Conservation (phyloP, 768 basidiomycete species). For the Pholiota conissans region DNA sequence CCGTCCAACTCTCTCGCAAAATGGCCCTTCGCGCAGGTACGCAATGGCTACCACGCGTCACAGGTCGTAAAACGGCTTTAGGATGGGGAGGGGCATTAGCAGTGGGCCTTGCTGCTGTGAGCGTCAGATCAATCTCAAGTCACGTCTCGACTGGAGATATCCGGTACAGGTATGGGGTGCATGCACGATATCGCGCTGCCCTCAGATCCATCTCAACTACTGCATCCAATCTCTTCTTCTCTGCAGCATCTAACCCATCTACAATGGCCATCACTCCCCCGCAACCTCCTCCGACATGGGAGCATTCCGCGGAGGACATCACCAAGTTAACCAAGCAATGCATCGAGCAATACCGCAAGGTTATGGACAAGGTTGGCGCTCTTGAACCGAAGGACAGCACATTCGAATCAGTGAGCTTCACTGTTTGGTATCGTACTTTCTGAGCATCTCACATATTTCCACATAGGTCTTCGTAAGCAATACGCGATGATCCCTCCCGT, state of each 20-base stretch:
- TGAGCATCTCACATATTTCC: neutral
- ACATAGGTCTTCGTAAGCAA: slow-evolving; percentile 72
- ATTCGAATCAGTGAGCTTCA: slow-evolving; percentile 60
- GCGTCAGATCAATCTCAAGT: slow-evolving; percentile 38
- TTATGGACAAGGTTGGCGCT: slow-evolving; percentile 60
- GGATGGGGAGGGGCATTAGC: slow-evolving; percentile 41
- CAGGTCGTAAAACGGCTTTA: slow-evolving; percentile 24
- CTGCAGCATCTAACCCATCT: slow-evolving; percentile 25
- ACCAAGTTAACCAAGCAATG: slow-evolving; percentile 53
- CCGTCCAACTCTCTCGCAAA: neutral
- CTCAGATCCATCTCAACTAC: slow-evolving; percentile 32
- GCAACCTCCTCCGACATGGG: slow-evolving; percentile 66
- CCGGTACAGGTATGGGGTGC: slow-evolving; percentile 30
- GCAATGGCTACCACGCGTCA: slow-evolving; percentile 23
- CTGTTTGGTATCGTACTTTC: slow-evolving; percentile 4
- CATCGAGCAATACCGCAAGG: slow-evolving; percentile 54
- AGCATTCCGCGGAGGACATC: slow-evolving; percentile 64
- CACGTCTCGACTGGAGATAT: slow-evolving; percentile 38
- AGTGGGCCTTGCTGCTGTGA: slow-evolving; percentile 38
- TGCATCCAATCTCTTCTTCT: slow-evolving; percentile 27
- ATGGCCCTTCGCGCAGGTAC: slow-evolving; percentile 32
- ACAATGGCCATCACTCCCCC: slow-evolving; percentile 61
- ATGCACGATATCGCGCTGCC: slow-evolving; percentile 21
- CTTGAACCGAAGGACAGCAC: slow-evolving; percentile 56
- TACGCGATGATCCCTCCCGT: neutral